Evolutionary conservation across 2,329 filamentous ascomycete species (phyloP).

Genomic region (Saccharata proteae): DNA sequence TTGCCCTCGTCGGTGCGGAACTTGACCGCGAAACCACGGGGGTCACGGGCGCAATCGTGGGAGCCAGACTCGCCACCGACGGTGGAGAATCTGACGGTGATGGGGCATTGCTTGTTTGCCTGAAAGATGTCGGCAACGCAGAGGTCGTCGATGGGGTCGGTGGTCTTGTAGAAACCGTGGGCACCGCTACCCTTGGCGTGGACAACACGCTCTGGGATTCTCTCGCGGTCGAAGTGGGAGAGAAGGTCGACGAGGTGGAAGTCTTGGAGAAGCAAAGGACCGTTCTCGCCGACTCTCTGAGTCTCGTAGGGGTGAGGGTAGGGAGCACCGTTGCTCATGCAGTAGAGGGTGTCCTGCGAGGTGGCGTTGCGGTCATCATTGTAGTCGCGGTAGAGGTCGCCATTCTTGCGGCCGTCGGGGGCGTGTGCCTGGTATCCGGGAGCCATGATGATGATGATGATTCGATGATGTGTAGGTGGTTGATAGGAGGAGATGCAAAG

Average conservation of each 20-base stretch:
- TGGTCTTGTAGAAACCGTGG: slow-evolving; percentile 36
- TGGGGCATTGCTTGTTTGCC: slow-evolving; percentile 56
- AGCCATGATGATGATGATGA: slow-evolving; percentile 7
- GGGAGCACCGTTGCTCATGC: slow-evolving; percentile 44
- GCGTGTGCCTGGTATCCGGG: slow-evolving; percentile 10
- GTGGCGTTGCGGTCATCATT: slow-evolving; percentile 32
- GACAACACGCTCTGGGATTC: slow-evolving; percentile 39
- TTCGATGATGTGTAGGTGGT: no score
- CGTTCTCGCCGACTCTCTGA: slow-evolving; percentile 45
- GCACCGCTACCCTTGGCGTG: slow-evolving; percentile 39
- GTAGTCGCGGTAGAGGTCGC: slow-evolving; percentile 30
- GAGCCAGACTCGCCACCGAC: slow-evolving; percentile 64
- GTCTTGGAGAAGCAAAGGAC: slow-evolving; percentile 44
- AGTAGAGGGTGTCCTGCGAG: slow-evolving; percentile 38
- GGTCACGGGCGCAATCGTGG: slow-evolving; percentile 59
- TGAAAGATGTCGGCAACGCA: slow-evolving; percentile 37
- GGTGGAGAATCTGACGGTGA: slow-evolving; percentile 60
- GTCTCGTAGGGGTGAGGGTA: slow-evolving; percentile 47
- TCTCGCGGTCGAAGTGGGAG: slow-evolving; percentile 39
- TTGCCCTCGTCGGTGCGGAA: slow-evolving; percentile 65
- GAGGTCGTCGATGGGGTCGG: slow-evolving; percentile 34
- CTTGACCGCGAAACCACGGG: slow-evolving; percentile 61
- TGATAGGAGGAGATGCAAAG: no score
- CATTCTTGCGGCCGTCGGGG: slow-evolving; percentile 20
- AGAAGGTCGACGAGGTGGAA: slow-evolving; percentile 38